Evolutionary conservation across 257 asterid genomes (phyloP).

Genomic region (Nicotiana paniculata): DNA sequence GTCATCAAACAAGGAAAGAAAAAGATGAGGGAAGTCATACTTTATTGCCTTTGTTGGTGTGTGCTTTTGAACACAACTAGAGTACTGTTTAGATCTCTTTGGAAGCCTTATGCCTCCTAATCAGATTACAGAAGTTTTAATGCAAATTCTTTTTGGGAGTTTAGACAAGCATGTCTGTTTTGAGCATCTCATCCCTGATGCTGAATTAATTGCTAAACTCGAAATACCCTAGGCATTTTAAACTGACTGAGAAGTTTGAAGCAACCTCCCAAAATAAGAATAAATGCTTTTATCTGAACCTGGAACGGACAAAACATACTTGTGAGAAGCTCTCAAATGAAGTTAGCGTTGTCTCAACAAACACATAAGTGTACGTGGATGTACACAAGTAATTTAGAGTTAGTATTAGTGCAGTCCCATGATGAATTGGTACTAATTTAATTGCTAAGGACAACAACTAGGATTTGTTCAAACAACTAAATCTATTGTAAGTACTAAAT

Average conservation of each 20-base stretch:
- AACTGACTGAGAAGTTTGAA: not conserved
- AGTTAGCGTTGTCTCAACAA: no score
- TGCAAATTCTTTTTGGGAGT: not conserved
- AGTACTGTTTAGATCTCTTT: not conserved
- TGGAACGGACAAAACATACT: not conserved
- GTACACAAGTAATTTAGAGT: no score
- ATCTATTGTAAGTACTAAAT: no score
- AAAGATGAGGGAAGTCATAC: not conserved
- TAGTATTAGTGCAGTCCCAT: no score
- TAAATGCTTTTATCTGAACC: not conserved
- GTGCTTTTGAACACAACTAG: no score
- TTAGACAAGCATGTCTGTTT: not conserved
- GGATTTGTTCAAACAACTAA: no score
- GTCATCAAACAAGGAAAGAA: not conserved
- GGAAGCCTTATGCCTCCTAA: not conserved
- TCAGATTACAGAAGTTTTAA: not conserved
- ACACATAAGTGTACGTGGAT: no score
- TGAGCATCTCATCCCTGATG: not conserved
- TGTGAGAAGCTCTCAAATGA: not conserved
- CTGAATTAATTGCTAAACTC: not conserved
- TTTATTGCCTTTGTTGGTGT: no score
- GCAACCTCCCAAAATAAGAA: not conserved
- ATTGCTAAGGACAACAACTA: no score
- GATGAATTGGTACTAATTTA: no score
- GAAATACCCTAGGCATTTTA: not conserved